These are phyloP conservation scores for Mycena capillaripes DNA, from an alignment of 768 basidiomycete genomes.

Conservation along the genomic window DNA sequence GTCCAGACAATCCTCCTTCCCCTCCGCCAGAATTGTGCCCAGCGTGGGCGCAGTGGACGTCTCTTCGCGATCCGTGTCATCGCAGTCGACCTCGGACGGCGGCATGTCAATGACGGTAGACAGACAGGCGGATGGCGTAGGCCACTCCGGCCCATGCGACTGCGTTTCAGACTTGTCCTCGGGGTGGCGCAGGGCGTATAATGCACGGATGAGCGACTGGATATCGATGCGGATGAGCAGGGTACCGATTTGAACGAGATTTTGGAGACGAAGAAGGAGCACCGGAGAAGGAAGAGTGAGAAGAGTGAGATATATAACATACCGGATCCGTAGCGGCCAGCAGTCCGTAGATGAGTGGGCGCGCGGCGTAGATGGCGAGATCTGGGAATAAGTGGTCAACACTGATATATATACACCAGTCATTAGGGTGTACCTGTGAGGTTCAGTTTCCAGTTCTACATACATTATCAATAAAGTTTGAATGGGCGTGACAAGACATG, in stretches of 20 bases:
- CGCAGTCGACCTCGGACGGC: neutral
- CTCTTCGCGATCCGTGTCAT: neutral
- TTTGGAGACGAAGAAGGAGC: neutral
- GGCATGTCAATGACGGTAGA: constrained; percentile 5
- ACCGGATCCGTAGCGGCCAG: constrained; percentile 21
- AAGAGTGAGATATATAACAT: constrained; percentile 5
- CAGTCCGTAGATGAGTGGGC: too few species aligned
- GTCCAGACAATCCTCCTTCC: neutral
- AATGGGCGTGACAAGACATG: neutral
- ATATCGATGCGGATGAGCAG: neutral
- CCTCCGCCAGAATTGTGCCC: neutral
- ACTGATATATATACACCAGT: neutral
- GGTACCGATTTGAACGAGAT: neutral
- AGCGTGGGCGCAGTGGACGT: neutral
- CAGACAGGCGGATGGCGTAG: neutral
- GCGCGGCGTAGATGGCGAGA: constrained; percentile 11
- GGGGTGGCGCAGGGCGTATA: constrained; percentile 7
- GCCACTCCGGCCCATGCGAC: neutral
- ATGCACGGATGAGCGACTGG: constrained; percentile 16
- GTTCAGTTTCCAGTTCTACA: neutral
- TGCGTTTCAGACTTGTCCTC: constrained; percentile 6
- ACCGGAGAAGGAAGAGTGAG: neutral
- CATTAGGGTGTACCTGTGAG: neutral
- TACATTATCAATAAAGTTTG: neutral
- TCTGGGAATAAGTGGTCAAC: neutral